These are phyloP conservation scores for Scheffersomyces coipomensis DNA, from an alignment of 805 yeast genomes.

Conservation along the genomic window DNA sequence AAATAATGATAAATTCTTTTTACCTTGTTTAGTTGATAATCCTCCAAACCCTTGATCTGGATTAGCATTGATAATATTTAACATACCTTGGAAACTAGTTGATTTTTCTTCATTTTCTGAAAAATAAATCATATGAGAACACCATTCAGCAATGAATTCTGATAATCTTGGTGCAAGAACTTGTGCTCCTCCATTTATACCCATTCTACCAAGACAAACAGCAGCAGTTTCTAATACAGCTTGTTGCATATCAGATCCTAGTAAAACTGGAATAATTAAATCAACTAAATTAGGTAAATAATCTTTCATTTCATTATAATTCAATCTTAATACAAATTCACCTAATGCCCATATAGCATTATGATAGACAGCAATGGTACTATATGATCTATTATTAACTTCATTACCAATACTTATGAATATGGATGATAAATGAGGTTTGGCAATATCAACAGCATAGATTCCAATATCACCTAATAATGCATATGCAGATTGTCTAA, in stretches of 20 bases:
- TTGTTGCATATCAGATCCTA: slow-evolving; percentile 51
- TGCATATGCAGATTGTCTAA: slow-evolving; percentile 91
- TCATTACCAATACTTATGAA: slow-evolving; percentile 70
- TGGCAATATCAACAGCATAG: slow-evolving; percentile 46
- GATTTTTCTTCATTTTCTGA: slow-evolving; percentile 88
- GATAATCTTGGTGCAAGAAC: slow-evolving; percentile 55
- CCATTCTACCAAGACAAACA: slow-evolving; percentile 85
- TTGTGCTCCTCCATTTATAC: slow-evolving; percentile 56
- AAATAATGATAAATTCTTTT: slow-evolving; percentile 49
- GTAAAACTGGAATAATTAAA: slow-evolving; percentile 59
- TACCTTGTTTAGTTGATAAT: slow-evolving; percentile 42
- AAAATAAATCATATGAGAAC: slow-evolving; percentile 60
- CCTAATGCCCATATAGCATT: slow-evolving; percentile 96
- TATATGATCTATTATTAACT: slow-evolving; percentile 50
- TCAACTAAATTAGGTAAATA: slow-evolving; percentile 54
- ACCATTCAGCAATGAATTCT: slow-evolving; percentile 66
- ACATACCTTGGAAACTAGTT: slow-evolving; percentile 81
- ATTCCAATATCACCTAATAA: slow-evolving; percentile 87
- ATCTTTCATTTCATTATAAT: slow-evolving; percentile 45
- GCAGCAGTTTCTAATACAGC: slow-evolving; percentile 85
- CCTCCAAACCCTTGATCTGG: slow-evolving; percentile 61
- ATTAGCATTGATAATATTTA: slow-evolving; percentile 60
- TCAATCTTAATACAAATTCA: slow-evolving; percentile 67
- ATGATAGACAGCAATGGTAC: slow-evolving; percentile 65
- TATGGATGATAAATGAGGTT: slow-evolving; percentile 49